Evolutionary conservation across 345 rosid species (phyloP).

Genomic region (Hirschfeldia incana): DNA sequence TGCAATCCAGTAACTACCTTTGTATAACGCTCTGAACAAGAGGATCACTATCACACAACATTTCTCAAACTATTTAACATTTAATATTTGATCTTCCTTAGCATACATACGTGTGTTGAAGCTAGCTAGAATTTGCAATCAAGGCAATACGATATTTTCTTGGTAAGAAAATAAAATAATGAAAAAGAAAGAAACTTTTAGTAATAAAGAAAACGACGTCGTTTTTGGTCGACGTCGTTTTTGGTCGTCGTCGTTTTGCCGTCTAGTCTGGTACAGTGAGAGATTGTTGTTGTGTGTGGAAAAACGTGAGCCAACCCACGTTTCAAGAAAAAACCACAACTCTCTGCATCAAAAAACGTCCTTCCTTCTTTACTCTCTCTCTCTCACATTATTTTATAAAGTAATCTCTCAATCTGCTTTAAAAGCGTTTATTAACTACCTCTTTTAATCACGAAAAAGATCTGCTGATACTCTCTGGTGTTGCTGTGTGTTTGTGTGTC

Average conservation of each 20-base stretch:
- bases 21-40: too few relatives aligned
- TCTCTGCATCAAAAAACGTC: neutral
- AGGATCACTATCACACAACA: too few relatives aligned
- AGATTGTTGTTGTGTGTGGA: neutral
- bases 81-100: neutral
- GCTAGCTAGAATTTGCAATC: neutral
- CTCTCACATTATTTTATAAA: neutral
- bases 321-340: conserved; percentile 15
- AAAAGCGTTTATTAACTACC: conserved; percentile 33
- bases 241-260: neutral
- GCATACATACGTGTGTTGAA: neutral
- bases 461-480: conserved; percentile 4
- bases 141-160: neutral
- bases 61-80: neutral
- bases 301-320: conserved; percentile 44
- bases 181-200: neutral
- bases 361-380: neutral
- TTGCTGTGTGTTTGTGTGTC: neutral
- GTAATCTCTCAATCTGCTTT: neutral
- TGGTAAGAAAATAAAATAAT: neutral
- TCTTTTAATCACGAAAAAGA: neutral
- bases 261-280: neutral
- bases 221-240: neutral
- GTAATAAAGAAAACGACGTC: conserved; percentile 23
- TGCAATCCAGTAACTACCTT: too few relatives aligned